Percentiles rank a stretch among this genome's conserved stretches.
These are phyloP conservation scores for Venturia aucupariae DNA, from an alignment of 2,329 filamentous ascomycete species.

Conservation along the genomic window DNA sequence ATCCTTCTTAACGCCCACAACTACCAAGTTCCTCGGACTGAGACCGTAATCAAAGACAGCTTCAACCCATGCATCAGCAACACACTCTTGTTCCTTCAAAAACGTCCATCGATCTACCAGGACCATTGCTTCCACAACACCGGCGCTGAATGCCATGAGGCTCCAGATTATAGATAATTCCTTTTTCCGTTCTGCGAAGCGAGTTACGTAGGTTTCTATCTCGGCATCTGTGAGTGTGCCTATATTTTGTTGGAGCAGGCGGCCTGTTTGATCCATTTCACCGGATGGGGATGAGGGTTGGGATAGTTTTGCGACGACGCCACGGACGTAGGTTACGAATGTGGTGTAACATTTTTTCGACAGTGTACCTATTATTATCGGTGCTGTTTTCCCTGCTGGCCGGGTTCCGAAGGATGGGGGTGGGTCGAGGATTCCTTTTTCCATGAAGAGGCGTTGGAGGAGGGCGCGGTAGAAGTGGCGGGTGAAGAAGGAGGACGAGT, in stretches of 20 bases:
- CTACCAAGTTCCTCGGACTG: conserved; percentile 84
- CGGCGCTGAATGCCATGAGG: conserved; percentile 91
- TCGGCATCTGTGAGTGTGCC: conserved; percentile 62
- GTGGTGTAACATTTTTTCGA: conserved; percentile 69
- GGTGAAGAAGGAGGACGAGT: conserved; percentile 82
- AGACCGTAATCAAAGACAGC: conserved; percentile 79
- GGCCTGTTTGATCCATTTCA: conserved; percentile 22
- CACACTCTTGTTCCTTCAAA: conserved; percentile 63
- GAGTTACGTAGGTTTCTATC: conserved; percentile 58
- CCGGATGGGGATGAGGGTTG: conserved; percentile 35
- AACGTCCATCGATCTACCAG: conserved; percentile 86
- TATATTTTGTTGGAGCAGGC: conserved; percentile 49
- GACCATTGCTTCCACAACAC: conserved; percentile 80
- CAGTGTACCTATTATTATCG: conserved; percentile 72
- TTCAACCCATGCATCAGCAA: conserved; percentile 79
- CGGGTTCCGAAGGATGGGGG: conserved; percentile 23
- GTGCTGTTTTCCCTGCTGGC: neutral
- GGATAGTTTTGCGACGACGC: conserved; percentile 64
- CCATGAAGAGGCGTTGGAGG: conserved; percentile 84
- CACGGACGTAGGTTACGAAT: conserved; percentile 68
- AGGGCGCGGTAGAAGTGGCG: conserved; percentile 89
- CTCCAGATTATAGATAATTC: conserved; percentile 85
- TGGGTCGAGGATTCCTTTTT: conserved; percentile 64
- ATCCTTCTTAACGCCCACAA: conserved; percentile 52
- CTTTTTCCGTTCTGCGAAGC: conserved; percentile 59